These are phyloP conservation scores for Spiromastix sp. DNA, from an alignment of 2,329 filamentous ascomycete species.

Conservation along the genomic window DNA sequence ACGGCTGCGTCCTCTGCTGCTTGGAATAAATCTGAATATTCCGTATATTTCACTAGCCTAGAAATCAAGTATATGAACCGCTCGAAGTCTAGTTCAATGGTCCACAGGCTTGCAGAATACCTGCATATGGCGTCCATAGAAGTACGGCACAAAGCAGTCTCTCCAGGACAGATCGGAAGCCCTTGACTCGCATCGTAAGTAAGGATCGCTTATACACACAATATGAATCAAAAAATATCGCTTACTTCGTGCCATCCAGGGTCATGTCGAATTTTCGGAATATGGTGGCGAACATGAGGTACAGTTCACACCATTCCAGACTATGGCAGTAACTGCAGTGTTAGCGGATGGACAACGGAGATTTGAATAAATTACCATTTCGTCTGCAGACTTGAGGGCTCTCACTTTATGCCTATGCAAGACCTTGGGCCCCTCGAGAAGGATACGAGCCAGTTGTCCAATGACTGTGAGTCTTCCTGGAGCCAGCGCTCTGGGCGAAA, in stretches of 20 bases:
- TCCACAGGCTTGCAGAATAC: neutral
- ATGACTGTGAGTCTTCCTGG: conserved; percentile 16
- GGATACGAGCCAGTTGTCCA: conserved; percentile 28
- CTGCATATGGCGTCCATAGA: neutral
- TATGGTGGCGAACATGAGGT: neutral
- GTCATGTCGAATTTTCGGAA: conserved; percentile 1
- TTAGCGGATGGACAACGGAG: no score
- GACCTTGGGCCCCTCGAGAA: conserved; percentile 35
- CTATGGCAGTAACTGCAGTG: no score
- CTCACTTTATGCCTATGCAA: conserved; percentile 26
- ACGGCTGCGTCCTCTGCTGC: no score
- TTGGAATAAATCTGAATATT: no score
- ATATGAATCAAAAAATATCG: neutral
- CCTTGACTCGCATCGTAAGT: neutral
- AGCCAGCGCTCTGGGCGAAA: conserved; percentile 36
- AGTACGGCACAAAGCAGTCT: neutral
- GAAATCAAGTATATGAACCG: no score
- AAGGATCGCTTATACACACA: neutral
- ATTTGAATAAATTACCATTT: no score
- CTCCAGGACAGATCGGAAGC: neutral
- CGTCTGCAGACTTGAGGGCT: no score
- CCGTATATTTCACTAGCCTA: no score
- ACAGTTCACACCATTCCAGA: conserved; percentile 1
- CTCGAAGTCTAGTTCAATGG: no score
- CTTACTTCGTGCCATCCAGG: conserved; percentile 1